These are phyloP conservation scores for Sphaerobolus stellatus DNA, from an alignment of 1,284 basidiomycete species.

Conservation along the genomic window DNA sequence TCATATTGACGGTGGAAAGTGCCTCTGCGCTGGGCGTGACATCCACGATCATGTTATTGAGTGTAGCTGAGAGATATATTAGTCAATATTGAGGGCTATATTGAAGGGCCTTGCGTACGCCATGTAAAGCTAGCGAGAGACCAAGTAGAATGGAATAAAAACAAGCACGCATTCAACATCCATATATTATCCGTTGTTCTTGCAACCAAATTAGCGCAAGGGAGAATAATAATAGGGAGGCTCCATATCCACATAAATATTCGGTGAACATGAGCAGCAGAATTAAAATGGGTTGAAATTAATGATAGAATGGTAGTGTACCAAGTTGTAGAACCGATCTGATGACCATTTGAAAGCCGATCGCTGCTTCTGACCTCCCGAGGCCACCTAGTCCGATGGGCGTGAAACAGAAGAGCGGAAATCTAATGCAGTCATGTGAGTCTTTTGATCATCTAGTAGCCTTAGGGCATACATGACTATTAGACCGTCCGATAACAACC, in stretches of 20 bases:
- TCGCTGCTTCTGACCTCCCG: conserved; percentile 14
- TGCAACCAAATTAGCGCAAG: conserved; percentile 18
- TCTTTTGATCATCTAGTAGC: neutral
- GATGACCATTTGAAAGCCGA: conserved; percentile 15
- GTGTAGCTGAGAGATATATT: conserved; percentile 10
- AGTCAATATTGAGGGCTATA: conserved; percentile 1
- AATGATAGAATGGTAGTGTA: conserved; percentile 5
- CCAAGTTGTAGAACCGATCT: conserved; percentile 13
- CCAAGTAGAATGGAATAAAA: no score
- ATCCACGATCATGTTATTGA: conserved; percentile 16
- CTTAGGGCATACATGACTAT: neutral
- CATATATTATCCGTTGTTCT: conserved; percentile 8
- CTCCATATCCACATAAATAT: conserved; percentile 19
- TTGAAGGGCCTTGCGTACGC: conserved; percentile 9
- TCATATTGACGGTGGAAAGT: conserved; percentile 18
- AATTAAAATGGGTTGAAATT: conserved; percentile 4
- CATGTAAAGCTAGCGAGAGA: no score
- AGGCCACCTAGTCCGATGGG: conserved; percentile 15
- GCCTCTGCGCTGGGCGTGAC: conserved; percentile 17
- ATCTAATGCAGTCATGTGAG: conserved; percentile 2
- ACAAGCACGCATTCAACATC: no score
- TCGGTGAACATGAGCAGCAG: conserved; percentile 10
- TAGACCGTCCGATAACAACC: no score
- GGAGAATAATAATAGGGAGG: conserved; percentile 14
- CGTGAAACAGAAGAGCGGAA: conserved; percentile 17